These are phyloP conservation scores for Solanum appendiculatum DNA, from an alignment of 257 asterid species.

Conservation along the genomic window DNA sequence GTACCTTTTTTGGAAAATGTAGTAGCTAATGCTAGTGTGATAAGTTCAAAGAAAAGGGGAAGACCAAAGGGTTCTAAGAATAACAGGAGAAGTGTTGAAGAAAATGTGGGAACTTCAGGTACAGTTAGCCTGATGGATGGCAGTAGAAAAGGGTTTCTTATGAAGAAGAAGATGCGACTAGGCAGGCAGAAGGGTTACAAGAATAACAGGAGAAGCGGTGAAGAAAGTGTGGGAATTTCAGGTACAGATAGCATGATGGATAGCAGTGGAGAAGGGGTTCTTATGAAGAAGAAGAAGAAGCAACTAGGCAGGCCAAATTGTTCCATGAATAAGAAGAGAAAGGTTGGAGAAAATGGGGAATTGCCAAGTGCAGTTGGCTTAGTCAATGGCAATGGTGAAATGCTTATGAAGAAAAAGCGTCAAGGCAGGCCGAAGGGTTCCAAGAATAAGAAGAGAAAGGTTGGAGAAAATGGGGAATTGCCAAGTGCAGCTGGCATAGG, in stretches of 20 bases:
- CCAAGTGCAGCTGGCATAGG: neutral
- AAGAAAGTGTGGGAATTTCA: neutral
- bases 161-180: constrained; percentile 6
- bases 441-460: constrained; percentile 8
- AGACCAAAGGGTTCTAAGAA: neutral
- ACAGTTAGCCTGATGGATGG: neutral
- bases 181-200: neutral
- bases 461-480: neutral
- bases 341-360: neutral
- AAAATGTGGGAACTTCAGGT: neutral
- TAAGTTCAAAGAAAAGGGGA: neutral
- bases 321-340: neutral
- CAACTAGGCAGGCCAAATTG: constrained; percentile 29
- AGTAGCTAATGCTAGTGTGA: neutral
- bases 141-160: neutral
- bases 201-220: neutral
- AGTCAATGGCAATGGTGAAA: neutral
- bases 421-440: constrained; percentile 30
- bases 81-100: neutral
- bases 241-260: neutral
- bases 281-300: constrained; percentile 5
- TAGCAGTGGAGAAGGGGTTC: neutral
- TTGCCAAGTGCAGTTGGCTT: neutral
- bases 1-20: neutral
- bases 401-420: neutral